Conservation (phyloP, 257 asterid genomes). For the Coffea canephora region DNA sequence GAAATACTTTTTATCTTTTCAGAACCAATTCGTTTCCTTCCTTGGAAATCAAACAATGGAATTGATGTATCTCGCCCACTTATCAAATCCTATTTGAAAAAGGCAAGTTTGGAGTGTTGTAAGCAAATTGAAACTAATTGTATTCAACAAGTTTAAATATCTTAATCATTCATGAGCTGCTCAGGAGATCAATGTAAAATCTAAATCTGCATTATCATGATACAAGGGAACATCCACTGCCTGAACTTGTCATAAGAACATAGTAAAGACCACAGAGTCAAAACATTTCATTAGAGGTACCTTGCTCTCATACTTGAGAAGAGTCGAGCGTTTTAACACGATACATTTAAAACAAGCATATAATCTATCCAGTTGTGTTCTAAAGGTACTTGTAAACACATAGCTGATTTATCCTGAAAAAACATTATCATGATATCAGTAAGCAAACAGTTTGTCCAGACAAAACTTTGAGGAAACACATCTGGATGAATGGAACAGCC, state of each 20-base stretch:
- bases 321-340: background rate
- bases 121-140: background rate
- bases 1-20: constrained; percentile 54
- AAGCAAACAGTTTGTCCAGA: background rate
- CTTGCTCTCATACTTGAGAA: background rate
- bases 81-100: constrained; percentile 64
- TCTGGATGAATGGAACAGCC: background rate
- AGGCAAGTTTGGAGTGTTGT: constrained; percentile 2
- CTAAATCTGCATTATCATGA: background rate
- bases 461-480: background rate
- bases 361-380: background rate
- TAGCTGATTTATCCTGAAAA: background rate
- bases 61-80: constrained; percentile 66
- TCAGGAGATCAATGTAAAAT: background rate
- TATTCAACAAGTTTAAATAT: background rate
- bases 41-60: constrained; percentile 88
- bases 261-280: background rate
- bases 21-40: constrained; percentile 69
- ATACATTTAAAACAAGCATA: background rate
- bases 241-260: background rate
- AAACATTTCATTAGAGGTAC: background rate
- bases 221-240: background rate
- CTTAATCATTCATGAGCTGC: background rate
- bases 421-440: background rate
- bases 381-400: background rate